Conservation (phyloP, 2,329 filamentous ascomycete species). For the Calonectria pauciramosa region DNA sequence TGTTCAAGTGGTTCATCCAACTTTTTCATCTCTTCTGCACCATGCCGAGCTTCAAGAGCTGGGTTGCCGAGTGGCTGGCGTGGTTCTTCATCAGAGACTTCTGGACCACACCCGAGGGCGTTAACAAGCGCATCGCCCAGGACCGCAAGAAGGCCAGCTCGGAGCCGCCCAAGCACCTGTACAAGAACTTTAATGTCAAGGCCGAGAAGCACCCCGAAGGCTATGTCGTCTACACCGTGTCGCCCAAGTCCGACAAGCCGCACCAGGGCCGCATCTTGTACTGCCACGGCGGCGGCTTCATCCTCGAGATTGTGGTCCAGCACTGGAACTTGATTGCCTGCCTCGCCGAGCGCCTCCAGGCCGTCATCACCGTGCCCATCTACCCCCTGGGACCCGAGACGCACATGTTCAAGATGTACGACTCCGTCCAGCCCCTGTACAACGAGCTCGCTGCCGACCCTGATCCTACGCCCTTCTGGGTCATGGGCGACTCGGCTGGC, state of each 20-base stretch:
- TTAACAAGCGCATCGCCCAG: slow-evolving; percentile 43
- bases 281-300: slow-evolving; percentile 49
- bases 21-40: background rate
- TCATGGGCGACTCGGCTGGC: slow-evolving; percentile 50
- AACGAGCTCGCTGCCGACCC: slow-evolving; percentile 47
- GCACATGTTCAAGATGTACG: slow-evolving; percentile 49
- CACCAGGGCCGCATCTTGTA: slow-evolving; percentile 48
- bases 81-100: slow-evolving; percentile 45
- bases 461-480: slow-evolving; percentile 47
- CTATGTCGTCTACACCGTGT: slow-evolving; percentile 46
- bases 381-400: slow-evolving; percentile 51
- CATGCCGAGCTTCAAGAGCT: slow-evolving; percentile 47
- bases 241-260: slow-evolving; percentile 48
- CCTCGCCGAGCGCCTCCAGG: slow-evolving; percentile 48
- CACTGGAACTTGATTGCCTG: slow-evolving; percentile 48
- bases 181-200: slow-evolving; percentile 44
- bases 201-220: slow-evolving; percentile 37
- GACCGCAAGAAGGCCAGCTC: slow-evolving; percentile 36
- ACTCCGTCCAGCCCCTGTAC: slow-evolving; percentile 48
- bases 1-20: background rate
- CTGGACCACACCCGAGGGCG: slow-evolving; percentile 41
- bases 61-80: slow-evolving; percentile 45
- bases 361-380: slow-evolving; percentile 49
- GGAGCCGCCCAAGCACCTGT: slow-evolving; percentile 42
- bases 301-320: slow-evolving; percentile 45